Percentiles rank a stretch among this genome's conserved stretches.
These are phyloP conservation scores for Inonotus obliquus DNA, from an alignment of 1,284 basidiomycete genomes.

Conservation along the genomic window DNA sequence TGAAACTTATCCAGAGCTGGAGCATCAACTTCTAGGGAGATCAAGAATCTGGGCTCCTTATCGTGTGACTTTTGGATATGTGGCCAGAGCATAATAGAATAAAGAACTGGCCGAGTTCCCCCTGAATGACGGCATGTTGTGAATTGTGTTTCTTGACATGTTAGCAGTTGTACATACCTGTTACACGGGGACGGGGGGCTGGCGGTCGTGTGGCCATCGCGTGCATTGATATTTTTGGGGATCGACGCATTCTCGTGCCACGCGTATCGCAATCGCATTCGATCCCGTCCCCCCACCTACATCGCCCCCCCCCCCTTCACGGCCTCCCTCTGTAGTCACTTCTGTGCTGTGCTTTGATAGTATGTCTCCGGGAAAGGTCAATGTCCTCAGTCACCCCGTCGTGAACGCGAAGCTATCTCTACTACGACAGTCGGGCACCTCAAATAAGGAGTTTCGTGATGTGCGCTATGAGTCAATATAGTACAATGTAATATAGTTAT, in stretches of 20 bases:
- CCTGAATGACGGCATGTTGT: too few species aligned
- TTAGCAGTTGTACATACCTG: too few species aligned
- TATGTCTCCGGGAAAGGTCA: conserved; percentile 34
- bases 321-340: background rate
- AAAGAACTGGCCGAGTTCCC: too few species aligned
- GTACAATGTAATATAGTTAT: background rate
- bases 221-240: background rate
- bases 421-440: conserved; percentile 58
- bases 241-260: background rate
- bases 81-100: too few species aligned
- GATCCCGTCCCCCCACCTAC: too few species aligned
- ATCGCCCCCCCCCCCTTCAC: too few species aligned
- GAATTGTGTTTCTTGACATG: too few species aligned
- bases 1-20: too few species aligned
- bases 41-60: too few species aligned
- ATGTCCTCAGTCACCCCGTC: conserved; percentile 63
- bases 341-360: conserved; percentile 16
- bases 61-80: too few species aligned
- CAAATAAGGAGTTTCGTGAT: conserved; percentile 77
- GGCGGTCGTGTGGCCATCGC: background rate
- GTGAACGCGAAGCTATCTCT: conserved; percentile 69
- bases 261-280: background rate
- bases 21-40: too few species aligned
- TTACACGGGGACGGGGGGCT: too few species aligned
- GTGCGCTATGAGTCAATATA: conserved; percentile 16